Base-by-base conservation (phyloP, 768 basidiomycete genomes). In the Tricholoma furcatifolium region DNA sequence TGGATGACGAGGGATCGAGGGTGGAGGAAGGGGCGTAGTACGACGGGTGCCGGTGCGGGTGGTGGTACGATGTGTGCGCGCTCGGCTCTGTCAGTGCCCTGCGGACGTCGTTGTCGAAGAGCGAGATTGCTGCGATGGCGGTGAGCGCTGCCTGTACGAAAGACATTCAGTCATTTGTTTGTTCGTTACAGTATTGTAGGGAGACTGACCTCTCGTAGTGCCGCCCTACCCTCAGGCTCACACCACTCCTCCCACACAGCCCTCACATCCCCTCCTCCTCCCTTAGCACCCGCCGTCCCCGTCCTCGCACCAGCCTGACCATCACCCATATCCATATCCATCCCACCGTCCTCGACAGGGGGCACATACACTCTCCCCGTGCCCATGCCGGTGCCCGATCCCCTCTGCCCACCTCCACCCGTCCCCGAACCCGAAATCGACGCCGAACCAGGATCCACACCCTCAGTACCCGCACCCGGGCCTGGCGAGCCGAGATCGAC, bases 61-160 rank as follows among this genome's bases (percentile, higher is more conserved):
- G 41, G 46, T 47, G 50, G 42, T 51, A 51, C 11, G 44, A 36
- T 20, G 55, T 32, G 20, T 31, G 17, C 6, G 24, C 15, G 21
- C 24, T 40, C 7, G 57, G 46, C n/a, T 58, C 57, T 3, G 57
- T 53, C 2, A 95, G 70, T 23, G 79, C 72, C 1, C 85, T 75
- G 2, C 93, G 84, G 41, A 90, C 82, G 35, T 88, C 81, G 57
- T 87, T 87, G 57, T 84, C 80, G 53, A 83, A 85, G 6, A 94
- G 77, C 1, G 86, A 72, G 15, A 96, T 78, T 1, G 88, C 73
- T 0, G 91, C 88, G 20, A 91, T 76, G 0, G 86, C 75, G 4
- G 85, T 85, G n/a, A 97, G 70, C 0, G 82, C 78, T 10, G 85
- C 91, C 88, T 92, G 53, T 53, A n/a, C 12, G 4, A 1, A 6